Conservation (phyloP, 2,329 filamentous ascomycete genomes). For the Fusarium odoratissimum region DNA sequence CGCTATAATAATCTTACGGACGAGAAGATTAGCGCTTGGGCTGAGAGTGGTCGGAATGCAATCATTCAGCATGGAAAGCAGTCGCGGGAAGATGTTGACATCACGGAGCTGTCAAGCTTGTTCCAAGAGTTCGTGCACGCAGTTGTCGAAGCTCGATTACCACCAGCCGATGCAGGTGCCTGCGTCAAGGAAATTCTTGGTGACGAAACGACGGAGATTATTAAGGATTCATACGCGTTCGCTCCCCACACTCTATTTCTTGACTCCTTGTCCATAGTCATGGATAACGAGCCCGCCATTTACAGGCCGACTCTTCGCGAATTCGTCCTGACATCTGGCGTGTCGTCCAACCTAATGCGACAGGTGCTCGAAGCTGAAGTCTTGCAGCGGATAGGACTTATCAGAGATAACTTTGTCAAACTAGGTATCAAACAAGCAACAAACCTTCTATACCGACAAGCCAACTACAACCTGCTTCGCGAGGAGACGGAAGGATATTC, state of each 20-base stretch:
- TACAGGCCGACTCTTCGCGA: conserved; percentile 67
- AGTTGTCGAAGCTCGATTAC: conserved; percentile 75
- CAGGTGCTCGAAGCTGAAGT: conserved; percentile 83
- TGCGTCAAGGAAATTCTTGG: conserved; percentile 80
- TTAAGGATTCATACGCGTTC: conserved; percentile 63
- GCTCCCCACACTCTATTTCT: conserved; percentile 80
- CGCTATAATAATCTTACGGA: conserved; percentile 82
- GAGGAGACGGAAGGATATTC: conserved; percentile 98
- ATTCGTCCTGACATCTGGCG: conserved; percentile 77
- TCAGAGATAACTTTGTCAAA: conserved; percentile 85
- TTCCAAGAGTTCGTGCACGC: conserved; percentile 89
- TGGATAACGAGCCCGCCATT: conserved; percentile 72
- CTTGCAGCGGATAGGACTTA: conserved; percentile 80
- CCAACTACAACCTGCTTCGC: conserved; percentile 94
- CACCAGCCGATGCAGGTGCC: conserved; percentile 74
- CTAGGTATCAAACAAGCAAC: conserved; percentile 91
- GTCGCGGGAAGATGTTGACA: conserved; percentile 75
- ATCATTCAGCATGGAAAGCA: conserved; percentile 74
- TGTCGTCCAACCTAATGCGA: conserved; percentile 79
- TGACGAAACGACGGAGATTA: conserved; percentile 62
- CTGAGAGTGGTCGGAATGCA: conserved; percentile 71
- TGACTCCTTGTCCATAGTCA: conserved; percentile 83
- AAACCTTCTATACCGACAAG: conserved; percentile 92
- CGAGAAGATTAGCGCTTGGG: conserved; percentile 75
- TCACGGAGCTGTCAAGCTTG: conserved; percentile 74